Evolutionary conservation across 1,139 yeast species (phyloP).

Genomic region (Suzukiozyma palmioleophila): DNA sequence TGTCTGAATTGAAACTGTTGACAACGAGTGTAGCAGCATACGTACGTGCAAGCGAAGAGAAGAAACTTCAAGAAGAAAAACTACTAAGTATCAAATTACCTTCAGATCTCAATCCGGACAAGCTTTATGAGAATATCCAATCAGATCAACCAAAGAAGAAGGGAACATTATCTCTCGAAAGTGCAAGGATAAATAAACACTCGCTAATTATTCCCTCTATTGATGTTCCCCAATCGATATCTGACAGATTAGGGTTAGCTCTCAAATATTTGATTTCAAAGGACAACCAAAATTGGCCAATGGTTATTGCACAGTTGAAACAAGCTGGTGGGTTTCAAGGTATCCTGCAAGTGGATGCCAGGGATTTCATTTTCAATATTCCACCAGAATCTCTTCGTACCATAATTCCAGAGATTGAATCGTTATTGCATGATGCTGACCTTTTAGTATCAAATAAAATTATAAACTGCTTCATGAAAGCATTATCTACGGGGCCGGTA

Average conservation of each 20-base stretch:
- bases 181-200: slow-evolving; percentile 4
- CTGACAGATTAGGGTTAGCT: slow-evolving; percentile 44
- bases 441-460: slow-evolving; percentile 30
- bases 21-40: slow-evolving; percentile 21
- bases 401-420: slow-evolving; percentile 30
- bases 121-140: slow-evolving; percentile 12
- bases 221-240: slow-evolving; percentile 39
- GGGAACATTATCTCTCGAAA: slow-evolving; percentile 1
- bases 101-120: slow-evolving; percentile 14
- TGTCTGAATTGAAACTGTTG: slow-evolving; percentile 16
- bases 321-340: slow-evolving; percentile 37
- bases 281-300: slow-evolving; percentile 51
- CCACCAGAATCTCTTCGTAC: slow-evolving; percentile 34
- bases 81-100: slow-evolving; percentile 18
- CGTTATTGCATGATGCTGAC: slow-evolving; percentile 31
- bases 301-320: slow-evolving; percentile 45
- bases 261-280: slow-evolving; percentile 43
- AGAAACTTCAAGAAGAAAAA: slow-evolving; percentile 11
- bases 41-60: slow-evolving; percentile 15
- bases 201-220: slow-evolving; percentile 18
- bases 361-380: slow-evolving; percentile 37
- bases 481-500: slow-evolving; percentile 25
- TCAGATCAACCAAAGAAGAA: not conserved
- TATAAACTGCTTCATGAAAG: slow-evolving; percentile 42
- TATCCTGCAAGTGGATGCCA: slow-evolving; percentile 33